Conservation (phyloP, 495 filamentous ascomycete species). For the Haplographium delicatum region DNA sequence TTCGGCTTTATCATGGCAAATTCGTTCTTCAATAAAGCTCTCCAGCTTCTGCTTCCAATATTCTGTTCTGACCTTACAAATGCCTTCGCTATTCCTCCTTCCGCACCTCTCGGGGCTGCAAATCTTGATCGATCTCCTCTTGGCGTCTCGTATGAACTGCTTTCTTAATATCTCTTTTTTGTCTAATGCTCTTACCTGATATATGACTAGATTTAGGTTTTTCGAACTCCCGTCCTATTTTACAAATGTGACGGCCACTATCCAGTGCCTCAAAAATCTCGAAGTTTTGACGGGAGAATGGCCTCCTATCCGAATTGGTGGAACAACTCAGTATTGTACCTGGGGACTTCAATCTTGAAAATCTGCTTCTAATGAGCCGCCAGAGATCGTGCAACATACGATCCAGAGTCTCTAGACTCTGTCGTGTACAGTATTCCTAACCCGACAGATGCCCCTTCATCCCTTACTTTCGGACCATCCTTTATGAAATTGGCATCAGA, state of each 20-base stretch:
- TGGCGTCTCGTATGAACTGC: conserved; percentile 44
- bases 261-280: conserved; percentile 50
- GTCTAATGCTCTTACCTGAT: neutral
- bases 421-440: conserved; percentile 50
- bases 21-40: too few species aligned
- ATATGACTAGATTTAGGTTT: conserved; percentile 53
- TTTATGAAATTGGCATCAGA: conserved; percentile 48
- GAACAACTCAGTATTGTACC: conserved; percentile 55
- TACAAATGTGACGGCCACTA: conserved; percentile 47
- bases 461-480: conserved; percentile 50
- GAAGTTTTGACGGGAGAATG: conserved; percentile 46
- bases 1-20: too few species aligned
- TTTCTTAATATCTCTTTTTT: neutral
- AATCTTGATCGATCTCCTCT: conserved; percentile 43
- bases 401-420: conserved; percentile 41
- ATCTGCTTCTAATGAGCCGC: too few species aligned
- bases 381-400: conserved; percentile 49
- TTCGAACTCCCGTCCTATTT: conserved; percentile 57
- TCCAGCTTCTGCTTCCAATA: too few species aligned
- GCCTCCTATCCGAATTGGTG: conserved; percentile 56
- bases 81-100: conserved; percentile 13
- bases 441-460: conserved; percentile 45
- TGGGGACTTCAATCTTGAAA: too few species aligned
- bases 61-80: too few species aligned
- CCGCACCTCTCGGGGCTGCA: conserved; percentile 10